A percentile compares a stretch with the other conserved stretches of the same genome.
These are phyloP conservation scores for Pyrenula massariospora DNA, from an alignment of 495 filamentous ascomycete species.

Conservation along the genomic window DNA sequence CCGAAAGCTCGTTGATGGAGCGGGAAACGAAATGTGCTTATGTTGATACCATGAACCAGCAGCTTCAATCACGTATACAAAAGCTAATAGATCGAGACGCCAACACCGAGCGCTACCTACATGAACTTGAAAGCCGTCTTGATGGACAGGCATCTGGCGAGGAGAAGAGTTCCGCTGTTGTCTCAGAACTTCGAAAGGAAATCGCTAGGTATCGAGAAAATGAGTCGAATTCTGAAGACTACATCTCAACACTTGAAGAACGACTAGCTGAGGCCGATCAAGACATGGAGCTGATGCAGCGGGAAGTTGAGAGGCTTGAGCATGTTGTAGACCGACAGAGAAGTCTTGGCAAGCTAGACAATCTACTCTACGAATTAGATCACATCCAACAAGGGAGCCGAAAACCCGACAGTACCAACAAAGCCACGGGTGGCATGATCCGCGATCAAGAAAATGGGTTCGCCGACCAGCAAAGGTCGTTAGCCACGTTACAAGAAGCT, in stretches of 20 bases:
- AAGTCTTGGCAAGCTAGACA: conserved; percentile 89
- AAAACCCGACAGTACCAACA: conserved; percentile 20
- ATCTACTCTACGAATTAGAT: conserved; percentile 81
- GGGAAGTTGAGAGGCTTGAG: conserved; percentile 86
- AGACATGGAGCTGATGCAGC: conserved; percentile 91
- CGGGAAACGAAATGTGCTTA: conserved; percentile 90
- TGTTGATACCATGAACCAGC: conserved; percentile 79
- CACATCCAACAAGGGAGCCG: conserved; percentile 55
- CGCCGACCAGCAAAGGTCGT: conserved; percentile 14
- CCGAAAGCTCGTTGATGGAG: conserved; percentile 77
- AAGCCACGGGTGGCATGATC: too few relatives aligned
- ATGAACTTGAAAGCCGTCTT: conserved; percentile 79
- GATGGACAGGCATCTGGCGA: conserved; percentile 85
- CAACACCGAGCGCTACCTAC: conserved; percentile 82
- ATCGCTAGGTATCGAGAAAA: conserved; percentile 81
- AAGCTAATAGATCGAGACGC: conserved; percentile 83
- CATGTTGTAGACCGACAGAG: conserved; percentile 93
- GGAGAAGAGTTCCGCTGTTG: conserved; percentile 77
- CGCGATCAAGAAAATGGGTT: not conserved
- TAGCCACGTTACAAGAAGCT: conserved; percentile 37
- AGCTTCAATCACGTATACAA: conserved; percentile 77
- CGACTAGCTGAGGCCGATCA: conserved; percentile 92
- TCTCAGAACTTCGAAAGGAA: conserved; percentile 83
- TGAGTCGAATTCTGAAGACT: conserved; percentile 81
- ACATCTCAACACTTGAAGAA: conserved; percentile 94